phyloP scores from a whole-genome alignment of 805 yeast species.

The Groenewaldozyma tartarivorans region DNA sequence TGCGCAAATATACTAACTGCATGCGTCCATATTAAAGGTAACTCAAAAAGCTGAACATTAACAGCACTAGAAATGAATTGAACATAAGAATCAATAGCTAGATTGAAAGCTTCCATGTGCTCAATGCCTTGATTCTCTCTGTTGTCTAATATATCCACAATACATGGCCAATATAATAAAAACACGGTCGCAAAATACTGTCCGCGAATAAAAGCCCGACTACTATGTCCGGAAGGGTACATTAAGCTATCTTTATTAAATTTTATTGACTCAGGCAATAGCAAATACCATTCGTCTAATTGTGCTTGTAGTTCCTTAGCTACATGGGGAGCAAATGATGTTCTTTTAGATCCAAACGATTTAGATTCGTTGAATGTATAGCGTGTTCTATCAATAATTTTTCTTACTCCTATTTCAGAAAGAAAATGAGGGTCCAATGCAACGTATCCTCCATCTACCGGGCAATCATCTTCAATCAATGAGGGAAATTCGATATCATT shows the following conservation, averaged over 20 bases:
- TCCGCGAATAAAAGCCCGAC: slow-evolving; percentile 1
- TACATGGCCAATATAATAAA: slow-evolving; percentile 5
- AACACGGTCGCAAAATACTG: slow-evolving; percentile 5
- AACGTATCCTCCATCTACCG: slow-evolving; percentile 2
- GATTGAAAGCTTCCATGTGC: slow-evolving; percentile 5
- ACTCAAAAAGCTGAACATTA: slow-evolving; percentile 2
- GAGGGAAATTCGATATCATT: slow-evolving; percentile 2
- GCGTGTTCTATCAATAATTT: slow-evolving; percentile 4
- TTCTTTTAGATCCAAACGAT: neutral
- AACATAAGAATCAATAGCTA: slow-evolving; percentile 4
- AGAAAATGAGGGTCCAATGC: slow-evolving; percentile 6
- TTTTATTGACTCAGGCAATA: slow-evolving; percentile 3
- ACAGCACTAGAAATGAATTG: slow-evolving; percentile 3
- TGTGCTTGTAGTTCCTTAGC: slow-evolving; percentile 6
- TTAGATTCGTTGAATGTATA: slow-evolving; percentile 4
- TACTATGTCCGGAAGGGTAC: slow-evolving; percentile 3
- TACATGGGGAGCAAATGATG: slow-evolving; percentile 4
- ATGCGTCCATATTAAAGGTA: slow-evolving; percentile 6
- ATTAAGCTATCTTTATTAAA: slow-evolving; percentile 1
- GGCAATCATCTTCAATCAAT: slow-evolving; percentile 2
- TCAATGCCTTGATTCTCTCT: neutral
- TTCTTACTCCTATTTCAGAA: slow-evolving; percentile 5
- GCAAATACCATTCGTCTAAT: slow-evolving; percentile 4
- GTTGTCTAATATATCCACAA: slow-evolving; percentile 4
- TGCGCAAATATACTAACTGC: slow-evolving; percentile 6